Conservation (phyloP, 768 basidiomycete genomes). For the Lentinula boryana region DNA sequence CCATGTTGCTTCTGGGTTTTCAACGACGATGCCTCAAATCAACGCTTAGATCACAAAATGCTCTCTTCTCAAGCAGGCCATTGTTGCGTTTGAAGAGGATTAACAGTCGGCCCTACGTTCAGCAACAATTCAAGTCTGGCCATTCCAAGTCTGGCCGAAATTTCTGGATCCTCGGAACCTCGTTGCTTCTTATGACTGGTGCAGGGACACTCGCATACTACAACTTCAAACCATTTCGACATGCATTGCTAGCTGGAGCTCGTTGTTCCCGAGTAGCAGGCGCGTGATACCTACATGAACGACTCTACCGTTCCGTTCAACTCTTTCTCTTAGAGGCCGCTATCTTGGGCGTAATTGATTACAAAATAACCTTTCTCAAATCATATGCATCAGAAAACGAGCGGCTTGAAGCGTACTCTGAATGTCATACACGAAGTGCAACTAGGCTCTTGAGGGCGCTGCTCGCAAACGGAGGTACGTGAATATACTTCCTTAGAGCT, state of each 20-base stretch:
- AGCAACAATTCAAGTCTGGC: neutral
- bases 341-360: conserved; percentile 59
- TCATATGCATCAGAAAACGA: conserved; percentile 46
- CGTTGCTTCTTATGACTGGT: conserved; percentile 1
- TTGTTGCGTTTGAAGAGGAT: neutral
- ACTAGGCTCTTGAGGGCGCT: conserved; percentile 74
- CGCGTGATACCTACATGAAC: conserved; percentile 21
- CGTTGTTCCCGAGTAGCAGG: conserved; percentile 79
- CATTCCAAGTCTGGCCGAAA: neutral
- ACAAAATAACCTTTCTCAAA: conserved; percentile 61
- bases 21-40: neutral
- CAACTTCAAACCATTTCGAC: conserved; percentile 66
- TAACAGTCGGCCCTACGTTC: neutral
- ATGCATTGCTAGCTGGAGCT: conserved; percentile 63
- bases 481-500: neutral
- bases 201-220: conserved; percentile 46
- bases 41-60: neutral
- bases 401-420: conserved; percentile 50
- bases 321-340: conserved; percentile 43
- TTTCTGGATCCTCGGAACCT: neutral
- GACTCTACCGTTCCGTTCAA: conserved; percentile 7
- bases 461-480: conserved; percentile 78
- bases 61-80: neutral
- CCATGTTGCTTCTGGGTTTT: neutral
- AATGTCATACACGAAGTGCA: conserved; percentile 84